Base-by-base conservation (phyloP, 495 filamentous ascomycete species). In the Penicillium samsonianum region DNA sequence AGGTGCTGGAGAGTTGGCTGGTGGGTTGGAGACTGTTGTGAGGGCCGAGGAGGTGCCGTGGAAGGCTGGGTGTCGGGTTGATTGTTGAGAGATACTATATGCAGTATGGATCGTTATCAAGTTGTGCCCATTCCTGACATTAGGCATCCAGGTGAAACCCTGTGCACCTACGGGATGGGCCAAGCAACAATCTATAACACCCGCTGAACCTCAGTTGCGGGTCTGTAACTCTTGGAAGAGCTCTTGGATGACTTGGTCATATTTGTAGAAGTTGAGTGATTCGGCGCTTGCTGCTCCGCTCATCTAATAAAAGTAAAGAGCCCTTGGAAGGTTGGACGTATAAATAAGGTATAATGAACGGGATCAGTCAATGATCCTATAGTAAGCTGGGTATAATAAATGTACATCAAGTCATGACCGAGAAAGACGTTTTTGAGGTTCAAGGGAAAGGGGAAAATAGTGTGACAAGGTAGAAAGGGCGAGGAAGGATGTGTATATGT, bases 1-100 rank as follows among this genome's bases (percentile, higher is more conserved):
- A 35, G 62, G 60, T 12, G 83, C 86, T 22, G 81, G 84, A 58
- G 68, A 73, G 30, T 77, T 85, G 50, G 84, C 83, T 3, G 85
- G 80, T 14, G 90, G 90, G 0, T 83, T 92, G 46, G 91, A 97
- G 77, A 98, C 92, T 23, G 87, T 98, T 8, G 81, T 96, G 19
- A 57, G 78, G 45, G 92, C 93, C 10, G 70, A 77, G 52, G 84
- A 87, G 61, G 80, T 95, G 46, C 78, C 80, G 37, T 72, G 69
- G 52, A 77, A 61, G 62, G 59, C 69, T 46, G 81, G 77, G 12
- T 73, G 67, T 59, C 59, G 42, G 20, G 57, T 49, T 26, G 51
- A 23, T 31, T 19, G 26, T 48, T 48, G 28, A 19, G 33, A 17
- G 6, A 41, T 12, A 38, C 16, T 37, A 10, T 19, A 40, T 6